Base-by-base conservation (phyloP, 2,329 filamentous ascomycete genomes). In the Trichoderma brevicompactum region DNA sequence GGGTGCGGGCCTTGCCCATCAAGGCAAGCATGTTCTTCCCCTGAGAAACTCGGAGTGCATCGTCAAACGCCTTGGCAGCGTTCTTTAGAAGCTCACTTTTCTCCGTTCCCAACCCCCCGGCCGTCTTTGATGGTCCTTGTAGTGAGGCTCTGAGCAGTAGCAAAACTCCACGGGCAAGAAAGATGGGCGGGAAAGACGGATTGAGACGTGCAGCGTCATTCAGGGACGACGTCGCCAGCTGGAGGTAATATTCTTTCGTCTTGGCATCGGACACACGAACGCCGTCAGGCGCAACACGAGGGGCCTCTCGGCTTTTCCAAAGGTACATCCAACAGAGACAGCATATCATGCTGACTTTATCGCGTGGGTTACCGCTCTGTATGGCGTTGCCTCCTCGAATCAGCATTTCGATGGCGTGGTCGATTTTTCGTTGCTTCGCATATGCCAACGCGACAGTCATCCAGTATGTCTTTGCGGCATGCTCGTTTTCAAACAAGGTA, bases 401-500 rank as follows among this genome's bases (percentile, higher is more conserved):
- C 70, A 90, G 80, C 81, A 89, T 89, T 76, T 90, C 87, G 71
- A 90, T 89, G 65, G 87, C 87, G 79, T 95, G 91, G 74, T 97
- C 94, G 68, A 95, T 87, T 80, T 96, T 96, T 74, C 90, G 89
- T 80, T 97, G 92, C 80, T 98, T 99, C 46, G 95, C 94, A 75
- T 99, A 99, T 54, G 94, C 94, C 66, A 98, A 84, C 48, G 96
- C 92, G 70, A 98, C 95, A n/a, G 92, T 94, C 83, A 99, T 94
- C 96, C 96, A 99, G 71, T 96, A 96, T 60, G 89, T 92, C 73
- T 94, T 93, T 43, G 92, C 90, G 15, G 93, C 94, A 73, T 90
- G 89, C 78, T 99, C 96, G 74, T 95, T 96, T 80, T 99, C 94
- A 69, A 99, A 88, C 58, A 99, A 85, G 36, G 92, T 95, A 77